Percentiles rank a stretch among this genome's conserved stretches.
phyloP scores from a whole-genome alignment of 495 filamentous ascomycete genomes.

The Penicillium longicatenatum region DNA sequence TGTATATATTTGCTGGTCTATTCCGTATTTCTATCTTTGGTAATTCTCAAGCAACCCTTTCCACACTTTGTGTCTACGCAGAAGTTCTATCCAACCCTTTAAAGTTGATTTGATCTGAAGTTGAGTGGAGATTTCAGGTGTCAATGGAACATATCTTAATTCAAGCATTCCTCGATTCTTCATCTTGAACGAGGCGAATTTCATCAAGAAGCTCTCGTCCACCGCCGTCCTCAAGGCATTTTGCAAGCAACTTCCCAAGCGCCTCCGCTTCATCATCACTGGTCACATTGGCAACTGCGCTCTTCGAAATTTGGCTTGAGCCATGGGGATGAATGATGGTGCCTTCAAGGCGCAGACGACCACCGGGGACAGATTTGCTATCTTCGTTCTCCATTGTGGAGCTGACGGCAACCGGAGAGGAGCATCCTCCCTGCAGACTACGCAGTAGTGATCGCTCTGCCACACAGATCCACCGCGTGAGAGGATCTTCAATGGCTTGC shows the following conservation, averaged over 20 bases:
- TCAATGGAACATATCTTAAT: neutral
- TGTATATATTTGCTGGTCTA: too few species aligned
- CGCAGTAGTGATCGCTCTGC: constrained; percentile 13
- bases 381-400: constrained; percentile 1
- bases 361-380: neutral
- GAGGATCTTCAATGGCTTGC: constrained; percentile 11
- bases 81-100: too few species aligned
- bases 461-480: constrained; percentile 13
- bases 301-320: constrained; percentile 5
- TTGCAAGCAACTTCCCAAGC: constrained; percentile 5
- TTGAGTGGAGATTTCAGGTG: neutral
- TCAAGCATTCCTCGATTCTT: neutral
- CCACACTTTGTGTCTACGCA: too few species aligned
- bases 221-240: constrained; percentile 8
- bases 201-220: constrained; percentile 9
- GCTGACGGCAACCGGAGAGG: constrained; percentile 11
- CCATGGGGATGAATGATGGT: constrained; percentile 17
- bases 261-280: constrained; percentile 11
- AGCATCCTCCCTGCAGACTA: constrained; percentile 13
- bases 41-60: too few species aligned
- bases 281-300: neutral
- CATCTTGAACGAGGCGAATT: constrained; percentile 7
- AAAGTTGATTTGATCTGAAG: too few species aligned
- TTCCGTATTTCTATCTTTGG: too few species aligned
- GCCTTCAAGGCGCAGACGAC: constrained; percentile 3